A percentile compares a stretch with the other conserved stretches of the same genome.
These are phyloP conservation scores for Cryptococcus sp. DNA, from an alignment of 1,284 basidiomycete species.

Conservation along the genomic window DNA sequence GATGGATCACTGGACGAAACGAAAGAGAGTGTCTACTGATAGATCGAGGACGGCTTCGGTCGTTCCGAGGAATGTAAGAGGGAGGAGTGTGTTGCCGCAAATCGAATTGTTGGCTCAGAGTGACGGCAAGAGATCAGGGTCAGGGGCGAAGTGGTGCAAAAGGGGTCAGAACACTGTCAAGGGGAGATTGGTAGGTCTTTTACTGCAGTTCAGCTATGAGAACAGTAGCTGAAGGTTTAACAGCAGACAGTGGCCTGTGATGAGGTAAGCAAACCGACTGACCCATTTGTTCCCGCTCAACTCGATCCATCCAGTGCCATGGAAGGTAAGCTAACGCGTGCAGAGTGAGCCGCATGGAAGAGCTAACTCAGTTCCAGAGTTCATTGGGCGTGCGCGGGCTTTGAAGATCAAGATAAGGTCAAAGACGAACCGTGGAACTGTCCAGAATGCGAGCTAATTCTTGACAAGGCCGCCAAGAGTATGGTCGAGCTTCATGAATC, in stretches of 20 bases:
- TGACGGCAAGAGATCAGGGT: not conserved
- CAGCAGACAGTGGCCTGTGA: conserved; percentile 16
- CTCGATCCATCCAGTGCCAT: not conserved
- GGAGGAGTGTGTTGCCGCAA: not conserved
- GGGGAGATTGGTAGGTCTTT: conserved; percentile 15
- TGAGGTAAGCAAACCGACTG: conserved; percentile 2
- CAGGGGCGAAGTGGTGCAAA: conserved; percentile 9
- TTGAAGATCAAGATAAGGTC: conserved; percentile 4
- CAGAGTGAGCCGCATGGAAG: no score
- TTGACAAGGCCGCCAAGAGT: not conserved
- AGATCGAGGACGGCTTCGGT: not conserved
- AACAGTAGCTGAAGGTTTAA: no score
- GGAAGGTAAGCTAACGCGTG: conserved; percentile 6
- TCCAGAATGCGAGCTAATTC: conserved; percentile 10
- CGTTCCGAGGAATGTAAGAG: not conserved
- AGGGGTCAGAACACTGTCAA: conserved; percentile 13
- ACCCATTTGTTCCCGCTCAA: not conserved
- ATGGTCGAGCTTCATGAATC: not conserved
- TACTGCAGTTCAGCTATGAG: not conserved
- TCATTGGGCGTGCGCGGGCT: conserved; percentile 20
- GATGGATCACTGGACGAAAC: not conserved
- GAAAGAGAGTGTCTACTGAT: not conserved
- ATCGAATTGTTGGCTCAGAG: not conserved
- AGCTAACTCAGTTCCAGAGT: conserved; percentile 3
- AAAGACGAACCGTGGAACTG: conserved; percentile 12